A percentile compares a stretch with the other conserved stretches of the same genome.
These are phyloP conservation scores for Gigaspora rosea DNA, from an alignment of 192 early-diverging fungal genomes.

Conservation along the genomic window DNA sequence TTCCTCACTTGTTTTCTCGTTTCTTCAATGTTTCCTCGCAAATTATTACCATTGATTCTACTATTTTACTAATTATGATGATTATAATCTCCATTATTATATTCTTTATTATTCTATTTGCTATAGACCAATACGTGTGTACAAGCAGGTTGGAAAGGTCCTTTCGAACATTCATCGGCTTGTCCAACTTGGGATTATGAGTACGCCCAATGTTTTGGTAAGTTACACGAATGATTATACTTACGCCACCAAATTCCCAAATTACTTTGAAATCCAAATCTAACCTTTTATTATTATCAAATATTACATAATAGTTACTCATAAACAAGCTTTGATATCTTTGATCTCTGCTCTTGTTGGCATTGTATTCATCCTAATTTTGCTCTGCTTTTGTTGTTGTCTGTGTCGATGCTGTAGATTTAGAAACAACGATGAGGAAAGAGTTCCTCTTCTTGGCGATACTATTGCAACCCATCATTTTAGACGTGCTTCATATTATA, in stretches of 20 bases:
- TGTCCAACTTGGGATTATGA: constrained; percentile 27
- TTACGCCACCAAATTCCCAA: neutral
- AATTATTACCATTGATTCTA: too few relatives aligned
- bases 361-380: constrained; percentile 2
- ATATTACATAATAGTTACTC: constrained; percentile 13
- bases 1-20: too few relatives aligned
- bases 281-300: neutral
- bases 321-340: constrained; percentile 29
- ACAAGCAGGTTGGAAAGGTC: constrained; percentile 28
- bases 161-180: neutral
- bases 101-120: neutral
- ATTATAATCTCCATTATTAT: neutral
- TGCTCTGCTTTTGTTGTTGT: constrained; percentile 29
- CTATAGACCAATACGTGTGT: constrained; percentile 13
- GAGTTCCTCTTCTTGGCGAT: constrained; percentile 12
- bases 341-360: constrained; percentile 19
- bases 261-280: neutral
- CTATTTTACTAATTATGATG: too few relatives aligned
- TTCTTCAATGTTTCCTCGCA: neutral
- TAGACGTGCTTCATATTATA: constrained; percentile 29
- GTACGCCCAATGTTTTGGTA: constrained; percentile 34
- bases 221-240: neutral
- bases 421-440: constrained; percentile 15
- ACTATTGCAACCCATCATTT: constrained; percentile 30
- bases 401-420: constrained; percentile 28